phyloP scores from a whole-genome alignment of 176 grass and related monocot genomes.

The Neostapfia colusana region DNA sequence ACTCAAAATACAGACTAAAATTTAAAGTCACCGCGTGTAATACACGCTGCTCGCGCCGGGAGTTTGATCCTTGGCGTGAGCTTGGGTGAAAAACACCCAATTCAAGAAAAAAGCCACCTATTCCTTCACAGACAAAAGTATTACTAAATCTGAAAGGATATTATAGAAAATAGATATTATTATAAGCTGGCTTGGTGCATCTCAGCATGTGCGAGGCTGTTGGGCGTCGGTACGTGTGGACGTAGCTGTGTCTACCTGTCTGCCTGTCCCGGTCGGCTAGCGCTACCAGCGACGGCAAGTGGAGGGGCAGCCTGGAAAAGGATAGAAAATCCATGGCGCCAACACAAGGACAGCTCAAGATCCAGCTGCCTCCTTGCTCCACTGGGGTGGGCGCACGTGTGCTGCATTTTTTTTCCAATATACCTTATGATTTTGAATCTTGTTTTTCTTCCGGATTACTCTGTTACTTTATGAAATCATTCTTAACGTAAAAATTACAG shows the following conservation, averaged over 20 bases:
- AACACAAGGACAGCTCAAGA: slow-evolving; percentile 29
- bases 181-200: not conserved
- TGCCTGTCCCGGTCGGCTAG: not conserved
- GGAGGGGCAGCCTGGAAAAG: not conserved
- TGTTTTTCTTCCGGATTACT: too few species aligned
- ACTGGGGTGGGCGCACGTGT: not conserved
- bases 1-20: too few species aligned
- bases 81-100: too few species aligned
- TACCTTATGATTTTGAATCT: not conserved
- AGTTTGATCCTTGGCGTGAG: too few species aligned
- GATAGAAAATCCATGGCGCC: slow-evolving; percentile 12
- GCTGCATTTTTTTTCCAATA: not conserved
- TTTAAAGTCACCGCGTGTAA: too few species aligned
- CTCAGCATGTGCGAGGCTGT: not conserved
- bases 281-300: not conserved
- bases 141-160: not conserved
- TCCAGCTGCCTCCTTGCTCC: slow-evolving; percentile 23
- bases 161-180: not conserved
- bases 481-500: too few species aligned
- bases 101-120: not conserved
- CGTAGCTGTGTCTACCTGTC: slow-evolving; percentile 30
- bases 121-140: not conserved
- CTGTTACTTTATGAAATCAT: too few species aligned
- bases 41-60: too few species aligned
- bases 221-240: not conserved